Base-by-base conservation (phyloP, 78 protist species). In the Capsaspora owczarzaki region DNA sequence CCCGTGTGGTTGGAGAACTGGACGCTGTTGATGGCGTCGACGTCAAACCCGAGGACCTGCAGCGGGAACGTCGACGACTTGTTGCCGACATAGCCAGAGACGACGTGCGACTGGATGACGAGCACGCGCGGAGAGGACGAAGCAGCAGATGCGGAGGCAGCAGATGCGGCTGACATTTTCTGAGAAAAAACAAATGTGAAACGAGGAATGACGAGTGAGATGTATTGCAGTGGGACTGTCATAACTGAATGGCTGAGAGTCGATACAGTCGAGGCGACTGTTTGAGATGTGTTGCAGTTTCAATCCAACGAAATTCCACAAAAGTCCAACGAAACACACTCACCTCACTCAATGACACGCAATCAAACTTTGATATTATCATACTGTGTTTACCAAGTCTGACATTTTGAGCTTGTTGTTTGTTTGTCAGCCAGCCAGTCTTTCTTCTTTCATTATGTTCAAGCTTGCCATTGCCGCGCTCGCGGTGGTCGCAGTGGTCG, bases 1-100 rank as follows among this genome's bases (percentile, higher is more conserved):
- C 75, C 75, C n/a, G 96, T 91, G 83, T 93, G 93, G 61, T 91
- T 91, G 25, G 92, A 87, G 42, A 93, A 82, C 53, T 91, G 91
- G 16, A 93, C 94, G 29, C 89, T 68, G 78, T 85, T 85, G 53
- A 93, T 81, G 35, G 87, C 80, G 61, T 91, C 94, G 37, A 85
- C 89, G 5, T 93, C 95, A 35, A 84, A 43, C 25, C 96, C 96
- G 3, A 90, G 78, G 12, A 89, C 71, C 61, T 88, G 92, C 61
- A 83, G 56, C 38, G 86, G 86, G 51, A 83, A 83, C 23, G 81
- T 61, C 35, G 81, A 75, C 22, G 86, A 51, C 38, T 87, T 89
- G 84, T 92, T 92, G 33, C 95, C 95, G 25, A 89, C 92, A 74
- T 92, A 92, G 25, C 95, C 95, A 56, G 80, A 83, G 10, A 82